Evolutionary conservation across 75 land plant genomes (phyloP).

Genomic region (Ceratopteris richardii): DNA sequence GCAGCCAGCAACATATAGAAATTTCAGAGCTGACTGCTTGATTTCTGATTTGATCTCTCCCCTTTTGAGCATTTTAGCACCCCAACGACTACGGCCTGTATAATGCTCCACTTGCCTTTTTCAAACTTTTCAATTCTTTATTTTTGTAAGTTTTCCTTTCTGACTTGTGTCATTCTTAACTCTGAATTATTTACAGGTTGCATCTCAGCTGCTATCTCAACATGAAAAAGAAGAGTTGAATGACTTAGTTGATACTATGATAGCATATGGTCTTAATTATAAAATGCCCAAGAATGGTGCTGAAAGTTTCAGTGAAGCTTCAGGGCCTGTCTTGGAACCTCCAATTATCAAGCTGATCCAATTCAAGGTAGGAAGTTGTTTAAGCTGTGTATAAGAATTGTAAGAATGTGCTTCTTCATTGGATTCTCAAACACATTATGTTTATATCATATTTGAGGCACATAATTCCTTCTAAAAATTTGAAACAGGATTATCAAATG

Average conservation of each 20-base stretch:
- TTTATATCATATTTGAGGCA: no score
- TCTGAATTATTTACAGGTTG: slow-evolving; percentile 43
- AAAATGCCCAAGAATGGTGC: slow-evolving; percentile 42
- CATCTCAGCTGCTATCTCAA: slow-evolving; percentile 61
- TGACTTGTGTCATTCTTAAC: not conserved
- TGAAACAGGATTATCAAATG: slow-evolving; percentile 49
- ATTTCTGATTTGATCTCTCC: slow-evolving; percentile 64
- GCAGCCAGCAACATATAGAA: slow-evolving; percentile 55
- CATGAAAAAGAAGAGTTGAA: slow-evolving; percentile 51
- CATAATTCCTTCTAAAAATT: no score
- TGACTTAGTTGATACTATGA: slow-evolving; percentile 67
- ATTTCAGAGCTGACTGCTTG: slow-evolving; percentile 44
- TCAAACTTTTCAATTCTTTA: not conserved
- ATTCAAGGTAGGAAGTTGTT: slow-evolving; percentile 49
- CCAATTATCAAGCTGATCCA: slow-evolving; percentile 49
- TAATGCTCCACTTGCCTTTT: slow-evolving; percentile 7
- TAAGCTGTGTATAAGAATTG: no score
- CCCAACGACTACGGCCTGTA: slow-evolving; percentile 82
- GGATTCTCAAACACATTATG: no score
- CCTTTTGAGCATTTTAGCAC: slow-evolving; percentile 67
- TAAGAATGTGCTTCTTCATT: no score
- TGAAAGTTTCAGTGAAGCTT: slow-evolving; percentile 26
- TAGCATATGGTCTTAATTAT: slow-evolving; percentile 69
- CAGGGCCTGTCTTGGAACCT: slow-evolving; percentile 52
- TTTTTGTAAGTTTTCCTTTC: not conserved